Conservation (phyloP, 139 green algal species). For the Coelastrella sp. region DNA sequence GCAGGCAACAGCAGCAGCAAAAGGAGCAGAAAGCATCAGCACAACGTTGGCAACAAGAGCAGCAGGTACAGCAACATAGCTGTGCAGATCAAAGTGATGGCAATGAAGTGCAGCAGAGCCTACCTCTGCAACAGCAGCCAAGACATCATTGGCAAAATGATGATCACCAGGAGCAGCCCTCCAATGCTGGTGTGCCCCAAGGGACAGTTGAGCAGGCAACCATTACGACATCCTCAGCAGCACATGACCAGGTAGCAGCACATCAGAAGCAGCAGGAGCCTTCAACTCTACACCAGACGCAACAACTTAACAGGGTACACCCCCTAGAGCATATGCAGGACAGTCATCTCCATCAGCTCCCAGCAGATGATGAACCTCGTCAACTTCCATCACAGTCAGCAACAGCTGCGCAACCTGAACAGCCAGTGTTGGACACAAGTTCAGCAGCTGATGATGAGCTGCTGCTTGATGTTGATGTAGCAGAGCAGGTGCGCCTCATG, state of each 20-base stretch:
- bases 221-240: no score
- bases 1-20: constrained; percentile 11
- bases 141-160: background rate
- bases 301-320: no score
- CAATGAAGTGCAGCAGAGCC: background rate
- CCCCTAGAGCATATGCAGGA: no score
- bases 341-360: no score
- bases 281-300: no score
- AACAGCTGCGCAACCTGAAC: background rate
- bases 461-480: constrained; percentile 34
- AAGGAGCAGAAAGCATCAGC: background rate
- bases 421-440: background rate
- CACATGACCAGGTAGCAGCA: no score
- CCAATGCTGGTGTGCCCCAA: no score
- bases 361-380: no score
- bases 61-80: background rate
- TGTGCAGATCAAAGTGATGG: background rate
- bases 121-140: background rate
- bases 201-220: no score
- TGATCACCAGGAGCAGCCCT: no score
- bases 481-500: constrained; percentile 51
- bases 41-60: background rate
- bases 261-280: no score
- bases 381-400: no score
- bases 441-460: background rate